Base-by-base conservation (phyloP, 495 filamentous ascomycete species). In the Penicillium nucicola region DNA sequence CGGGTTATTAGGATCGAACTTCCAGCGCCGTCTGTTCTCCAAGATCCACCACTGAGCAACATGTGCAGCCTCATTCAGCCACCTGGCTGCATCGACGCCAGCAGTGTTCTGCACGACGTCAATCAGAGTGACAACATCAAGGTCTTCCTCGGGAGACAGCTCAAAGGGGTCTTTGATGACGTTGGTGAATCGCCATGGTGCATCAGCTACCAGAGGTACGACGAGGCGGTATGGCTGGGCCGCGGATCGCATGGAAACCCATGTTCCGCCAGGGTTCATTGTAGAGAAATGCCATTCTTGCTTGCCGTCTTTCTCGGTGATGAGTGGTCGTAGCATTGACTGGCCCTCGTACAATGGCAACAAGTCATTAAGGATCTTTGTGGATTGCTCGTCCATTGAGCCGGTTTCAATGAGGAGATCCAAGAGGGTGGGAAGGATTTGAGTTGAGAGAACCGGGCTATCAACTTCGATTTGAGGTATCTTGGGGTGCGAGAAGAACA, bases 331-430 rank as follows among this genome's bases (percentile, higher is more conserved):
- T 8, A 61, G 39, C 15, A 76, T 52, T 0, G 69, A 73, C 41
- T 76, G 71, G 19, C 72, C 72, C 48, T 75, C 68, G 48, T 73
- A 75, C 25, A 71, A 47, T 18, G 64, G 58, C 6, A 70, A 53
- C 2, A 76, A 52, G 23, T 70, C 57, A 15, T 57, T 59, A 17
- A 63, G 54, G 45, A 66, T 58, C 5, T 54, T 37, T 5, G 41
- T 55, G 28, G 57, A 46, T 1, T 49, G 18, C 15, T 58, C 57
- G 18, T 60, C 52, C 30, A 76, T 53, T 0, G 71, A 73, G 35
- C 51, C 48, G 10, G 70, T 66, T 45, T 69, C 57, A 23, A 68
- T 50, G 3, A 76, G 58, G 0, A 76, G 56, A 44, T 76, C 72
- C 8, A 76, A 66, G 50, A 76, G 64, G 4, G 64, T 74, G 2